These are phyloP conservation scores for Bretschneidera sinensis DNA, from an alignment of 345 rosid species.

Conservation along the genomic window DNA sequence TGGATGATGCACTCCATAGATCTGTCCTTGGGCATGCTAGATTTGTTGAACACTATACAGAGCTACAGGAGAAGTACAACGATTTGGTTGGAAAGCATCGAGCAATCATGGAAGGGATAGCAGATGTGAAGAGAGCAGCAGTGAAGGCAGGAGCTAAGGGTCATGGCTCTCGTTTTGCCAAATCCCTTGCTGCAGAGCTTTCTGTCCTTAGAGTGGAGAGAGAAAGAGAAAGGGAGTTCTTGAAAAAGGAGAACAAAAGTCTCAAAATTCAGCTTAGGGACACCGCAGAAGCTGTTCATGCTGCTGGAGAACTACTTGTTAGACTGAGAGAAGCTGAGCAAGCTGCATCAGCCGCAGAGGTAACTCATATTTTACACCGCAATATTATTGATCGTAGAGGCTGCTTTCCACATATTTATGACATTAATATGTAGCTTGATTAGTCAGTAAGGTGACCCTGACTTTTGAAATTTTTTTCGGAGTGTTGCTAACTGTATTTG, in stretches of 20 bases:
- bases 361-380: constrained; percentile 20
- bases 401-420: no score
- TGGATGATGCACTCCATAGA: constrained; percentile 86
- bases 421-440: no score
- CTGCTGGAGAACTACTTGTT: constrained; percentile 95
- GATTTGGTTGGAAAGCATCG: constrained; percentile 66
- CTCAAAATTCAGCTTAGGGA: constrained; percentile 79
- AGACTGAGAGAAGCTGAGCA: constrained; percentile 91
- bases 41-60: constrained; percentile 91
- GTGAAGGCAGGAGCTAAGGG: constrained; percentile 83
- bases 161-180: constrained; percentile 71
- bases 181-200: constrained; percentile 68
- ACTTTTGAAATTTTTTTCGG: no score
- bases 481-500: no score
- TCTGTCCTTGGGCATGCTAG: constrained; percentile 89
- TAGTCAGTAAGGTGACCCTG: no score
- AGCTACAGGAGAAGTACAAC: constrained; percentile 79
- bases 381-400: no score
- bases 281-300: constrained; percentile 98
- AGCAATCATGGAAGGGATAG: constrained; percentile 74
- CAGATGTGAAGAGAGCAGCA: constrained; percentile 87
- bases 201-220: constrained; percentile 71
- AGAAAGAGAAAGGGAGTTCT: constrained; percentile 67
- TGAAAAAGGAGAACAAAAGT: constrained; percentile 75
- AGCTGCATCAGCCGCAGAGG: constrained; percentile 77